phyloP scores from a whole-genome alignment of 345 rosid genomes.

The Brassica nigra region DNA sequence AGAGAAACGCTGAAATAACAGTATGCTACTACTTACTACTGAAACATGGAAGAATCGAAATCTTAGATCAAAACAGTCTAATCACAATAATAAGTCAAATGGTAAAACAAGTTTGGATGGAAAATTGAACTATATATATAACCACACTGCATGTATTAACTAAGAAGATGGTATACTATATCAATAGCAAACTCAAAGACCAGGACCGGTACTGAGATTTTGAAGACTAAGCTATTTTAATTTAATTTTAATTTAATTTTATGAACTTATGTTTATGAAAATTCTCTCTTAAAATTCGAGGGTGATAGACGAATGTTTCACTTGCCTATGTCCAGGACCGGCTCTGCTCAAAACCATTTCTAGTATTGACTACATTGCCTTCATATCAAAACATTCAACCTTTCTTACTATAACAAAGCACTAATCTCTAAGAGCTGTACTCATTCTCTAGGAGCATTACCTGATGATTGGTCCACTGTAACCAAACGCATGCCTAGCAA shows the following conservation, averaged over 20 bases:
- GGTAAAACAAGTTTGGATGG: background rate
- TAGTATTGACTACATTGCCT: conserved; percentile 9
- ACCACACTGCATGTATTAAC: background rate
- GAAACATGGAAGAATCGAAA: background rate
- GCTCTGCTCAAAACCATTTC: background rate
- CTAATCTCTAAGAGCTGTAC: background rate
- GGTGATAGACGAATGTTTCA: background rate
- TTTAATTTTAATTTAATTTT: too few species aligned
- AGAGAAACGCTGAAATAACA: background rate
- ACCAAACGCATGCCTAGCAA: conserved; percentile 82
- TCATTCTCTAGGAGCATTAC: conserved; percentile 35
- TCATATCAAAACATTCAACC: background rate
- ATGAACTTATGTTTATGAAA: background rate
- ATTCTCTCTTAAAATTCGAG: background rate
- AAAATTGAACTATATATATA: background rate
- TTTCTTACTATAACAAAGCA: background rate
- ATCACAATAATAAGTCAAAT: background rate
- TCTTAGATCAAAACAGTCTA: background rate
- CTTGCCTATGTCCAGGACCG: background rate
- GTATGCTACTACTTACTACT: background rate
- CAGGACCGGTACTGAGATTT: too few species aligned
- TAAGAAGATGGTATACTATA: background rate
- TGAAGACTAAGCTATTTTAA: background rate
- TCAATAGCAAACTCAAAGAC: background rate
- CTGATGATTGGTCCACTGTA: conserved; percentile 54